phyloP scores from a whole-genome alignment of 768 basidiomycete species.

The Pleurotus citrinopileatus region DNA sequence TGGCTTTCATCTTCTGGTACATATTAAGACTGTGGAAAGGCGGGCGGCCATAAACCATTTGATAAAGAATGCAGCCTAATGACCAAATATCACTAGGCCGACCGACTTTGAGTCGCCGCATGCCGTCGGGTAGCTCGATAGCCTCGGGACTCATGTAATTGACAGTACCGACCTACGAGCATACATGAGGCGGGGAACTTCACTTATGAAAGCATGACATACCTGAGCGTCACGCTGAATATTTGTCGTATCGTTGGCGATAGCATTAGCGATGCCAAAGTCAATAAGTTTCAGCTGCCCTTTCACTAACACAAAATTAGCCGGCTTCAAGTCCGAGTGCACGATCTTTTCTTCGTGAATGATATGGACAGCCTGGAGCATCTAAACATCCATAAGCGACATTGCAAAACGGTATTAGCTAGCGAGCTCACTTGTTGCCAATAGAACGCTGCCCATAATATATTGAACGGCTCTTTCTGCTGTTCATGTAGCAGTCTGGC shows the following conservation, averaged over 20 bases:
- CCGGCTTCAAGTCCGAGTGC: constrained; percentile 97
- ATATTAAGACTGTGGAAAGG: constrained; percentile 87
- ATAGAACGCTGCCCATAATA: constrained; percentile 93
- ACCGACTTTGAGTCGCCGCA: constrained; percentile 90
- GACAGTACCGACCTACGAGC: constrained; percentile 82
- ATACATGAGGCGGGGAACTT: background rate
- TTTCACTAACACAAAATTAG: constrained; percentile 95
- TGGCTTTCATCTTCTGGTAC: constrained; percentile 90
- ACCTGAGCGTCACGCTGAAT: constrained; percentile 97
- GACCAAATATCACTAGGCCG: constrained; percentile 98
- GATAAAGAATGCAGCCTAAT: constrained; percentile 94
- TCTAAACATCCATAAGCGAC: constrained; percentile 44
- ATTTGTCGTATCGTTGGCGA: constrained; percentile 98
- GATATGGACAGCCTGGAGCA: constrained; percentile 97
- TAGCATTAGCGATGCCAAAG: constrained; percentile 99
- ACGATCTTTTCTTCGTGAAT: constrained; percentile 99
- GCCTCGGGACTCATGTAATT: constrained; percentile 99
- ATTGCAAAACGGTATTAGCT: background rate
- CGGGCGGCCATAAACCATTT: constrained; percentile 94
- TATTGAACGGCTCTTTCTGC: constrained; percentile 79
- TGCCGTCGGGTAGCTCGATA: constrained; percentile 83
- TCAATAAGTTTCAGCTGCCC: constrained; percentile 97
- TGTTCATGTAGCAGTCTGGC: constrained; percentile 82
- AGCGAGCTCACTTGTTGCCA: constrained; percentile 83
- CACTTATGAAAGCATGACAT: constrained; percentile 10